Evolutionary conservation across 1,284 basidiomycete species (phyloP).

Genomic region (Apiotrichum sp.): DNA sequence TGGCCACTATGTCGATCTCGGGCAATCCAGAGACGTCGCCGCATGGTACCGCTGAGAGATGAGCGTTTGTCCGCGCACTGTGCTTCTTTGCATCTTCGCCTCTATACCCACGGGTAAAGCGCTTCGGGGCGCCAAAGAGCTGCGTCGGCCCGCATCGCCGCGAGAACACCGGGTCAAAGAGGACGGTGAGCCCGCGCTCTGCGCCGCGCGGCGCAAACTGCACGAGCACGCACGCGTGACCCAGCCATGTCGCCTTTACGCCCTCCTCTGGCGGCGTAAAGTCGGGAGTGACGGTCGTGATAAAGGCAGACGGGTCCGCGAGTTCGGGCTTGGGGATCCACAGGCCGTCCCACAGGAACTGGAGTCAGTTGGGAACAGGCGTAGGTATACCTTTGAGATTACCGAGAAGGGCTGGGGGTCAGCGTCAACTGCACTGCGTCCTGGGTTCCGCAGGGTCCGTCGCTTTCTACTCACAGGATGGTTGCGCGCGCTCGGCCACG

Average conservation of each 20-base stretch:
- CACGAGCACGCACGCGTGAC: constrained; percentile 64
- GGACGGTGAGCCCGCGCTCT: constrained; percentile 49
- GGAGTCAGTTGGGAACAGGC: neutral
- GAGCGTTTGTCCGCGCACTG: too few relatives aligned
- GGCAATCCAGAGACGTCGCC: constrained; percentile 56
- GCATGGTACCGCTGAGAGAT: constrained; percentile 53
- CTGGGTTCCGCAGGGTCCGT: neutral
- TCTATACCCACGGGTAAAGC: constrained; percentile 53
- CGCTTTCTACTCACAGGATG: constrained; percentile 14
- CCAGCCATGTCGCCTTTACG: constrained; percentile 65
- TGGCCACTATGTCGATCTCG: constrained; percentile 56
- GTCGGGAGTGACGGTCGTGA: constrained; percentile 2
- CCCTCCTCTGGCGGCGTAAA: constrained; percentile 19
- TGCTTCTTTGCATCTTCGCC: too few relatives aligned
- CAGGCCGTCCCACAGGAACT: constrained; percentile 4
- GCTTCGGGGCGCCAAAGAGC: constrained; percentile 53
- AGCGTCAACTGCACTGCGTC: neutral
- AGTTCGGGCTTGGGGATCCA: constrained; percentile 26
- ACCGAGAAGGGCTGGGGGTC: constrained; percentile 4
- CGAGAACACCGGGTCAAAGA: constrained; percentile 67
- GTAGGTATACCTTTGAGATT: constrained; percentile 8
- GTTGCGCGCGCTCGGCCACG: constrained; percentile 48
- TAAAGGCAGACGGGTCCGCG: constrained; percentile 12
- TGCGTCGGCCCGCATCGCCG: constrained; percentile 58
- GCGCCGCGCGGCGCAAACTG: constrained; percentile 51